A percentile compares a stretch with the other conserved stretches of the same genome.
Conservation (phyloP, 345 rosid species). For the Pugionium dolabratum region DNA sequence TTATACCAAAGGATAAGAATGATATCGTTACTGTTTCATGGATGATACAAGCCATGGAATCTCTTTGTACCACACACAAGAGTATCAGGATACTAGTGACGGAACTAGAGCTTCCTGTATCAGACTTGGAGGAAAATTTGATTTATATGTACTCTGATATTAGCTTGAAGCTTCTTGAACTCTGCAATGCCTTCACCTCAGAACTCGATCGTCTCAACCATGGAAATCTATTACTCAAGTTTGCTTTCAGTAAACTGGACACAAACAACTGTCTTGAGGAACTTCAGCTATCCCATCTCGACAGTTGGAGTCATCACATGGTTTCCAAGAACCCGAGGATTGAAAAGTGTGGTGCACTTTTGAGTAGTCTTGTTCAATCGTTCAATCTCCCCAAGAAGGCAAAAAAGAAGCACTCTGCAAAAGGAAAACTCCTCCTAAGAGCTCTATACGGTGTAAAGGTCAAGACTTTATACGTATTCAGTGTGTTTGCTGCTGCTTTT, state of each 20-base stretch:
- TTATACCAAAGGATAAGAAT: conserved; percentile 53
- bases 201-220: conserved; percentile 69
- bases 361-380: conserved; percentile 55
- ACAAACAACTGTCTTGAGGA: conserved; percentile 42
- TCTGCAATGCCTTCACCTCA: conserved; percentile 68
- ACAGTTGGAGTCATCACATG: conserved; percentile 65
- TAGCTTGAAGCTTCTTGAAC: conserved; percentile 77
- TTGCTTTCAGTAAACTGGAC: conserved; percentile 60
- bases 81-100: conserved; percentile 53
- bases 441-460: conserved; percentile 83
- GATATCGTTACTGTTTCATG: conserved; percentile 66
- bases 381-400: conserved; percentile 41
- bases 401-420: conserved; percentile 64
- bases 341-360: conserved; percentile 49
- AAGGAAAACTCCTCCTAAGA: conserved; percentile 70
- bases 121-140: conserved; percentile 78
- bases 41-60: conserved; percentile 72
- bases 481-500: conserved; percentile 66
- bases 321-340: conserved; percentile 59
- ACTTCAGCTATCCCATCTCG: conserved; percentile 45
- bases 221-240: conserved; percentile 69
- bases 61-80: conserved; percentile 70
- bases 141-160: conserved; percentile 66
- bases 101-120: conserved; percentile 68
- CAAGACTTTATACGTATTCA: conserved; percentile 60